Evolutionary conservation across 805 yeast species (phyloP).

Genomic region (Kodamaea sagamina): DNA sequence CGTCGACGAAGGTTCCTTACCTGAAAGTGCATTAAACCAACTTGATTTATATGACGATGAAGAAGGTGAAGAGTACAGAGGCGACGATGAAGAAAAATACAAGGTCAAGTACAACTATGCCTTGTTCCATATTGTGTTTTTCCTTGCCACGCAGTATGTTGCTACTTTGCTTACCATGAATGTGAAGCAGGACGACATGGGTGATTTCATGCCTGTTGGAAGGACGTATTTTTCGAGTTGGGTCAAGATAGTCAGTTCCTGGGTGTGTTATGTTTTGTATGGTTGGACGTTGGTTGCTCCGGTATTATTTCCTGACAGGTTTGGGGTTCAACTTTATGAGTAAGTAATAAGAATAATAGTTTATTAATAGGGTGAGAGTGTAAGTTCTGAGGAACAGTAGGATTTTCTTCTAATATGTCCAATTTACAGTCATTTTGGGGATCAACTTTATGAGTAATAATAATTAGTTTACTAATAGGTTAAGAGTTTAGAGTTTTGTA

Average conservation of each 20-base stretch:
- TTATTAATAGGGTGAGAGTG: too few relatives aligned
- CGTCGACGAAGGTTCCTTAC: conserved; percentile 93
- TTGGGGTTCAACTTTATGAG: conserved; percentile 37
- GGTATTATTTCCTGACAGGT: conserved; percentile 84
- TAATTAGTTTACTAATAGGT: too few relatives aligned
- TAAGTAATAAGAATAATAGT: too few relatives aligned
- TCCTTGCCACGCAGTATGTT: conserved; percentile 95
- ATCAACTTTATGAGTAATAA: conserved; percentile 12
- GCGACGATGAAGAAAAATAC: conserved; percentile 58
- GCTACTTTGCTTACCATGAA: conserved; percentile 92
- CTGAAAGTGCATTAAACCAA: conserved; percentile 86
- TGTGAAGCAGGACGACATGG: conserved; percentile 78
- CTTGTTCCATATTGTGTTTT: conserved; percentile 86
- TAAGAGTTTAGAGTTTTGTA: too few relatives aligned
- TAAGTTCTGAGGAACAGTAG: too few relatives aligned
- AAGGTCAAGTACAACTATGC: conserved; percentile 81
- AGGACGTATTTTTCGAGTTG: conserved; percentile 93
- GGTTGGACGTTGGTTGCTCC: conserved; percentile 95
- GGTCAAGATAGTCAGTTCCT: conserved; percentile 89
- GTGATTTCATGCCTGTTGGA: conserved; percentile 95
- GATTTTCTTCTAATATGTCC: too few relatives aligned
- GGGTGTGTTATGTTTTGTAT: conserved; percentile 86
- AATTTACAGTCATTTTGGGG: too few relatives aligned
- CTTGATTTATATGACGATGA: conserved; percentile 55
- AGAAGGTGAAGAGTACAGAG: conserved; percentile 36